Conservation (phyloP, 441 rosid genomes). For the Caryocar brasiliense region DNA sequence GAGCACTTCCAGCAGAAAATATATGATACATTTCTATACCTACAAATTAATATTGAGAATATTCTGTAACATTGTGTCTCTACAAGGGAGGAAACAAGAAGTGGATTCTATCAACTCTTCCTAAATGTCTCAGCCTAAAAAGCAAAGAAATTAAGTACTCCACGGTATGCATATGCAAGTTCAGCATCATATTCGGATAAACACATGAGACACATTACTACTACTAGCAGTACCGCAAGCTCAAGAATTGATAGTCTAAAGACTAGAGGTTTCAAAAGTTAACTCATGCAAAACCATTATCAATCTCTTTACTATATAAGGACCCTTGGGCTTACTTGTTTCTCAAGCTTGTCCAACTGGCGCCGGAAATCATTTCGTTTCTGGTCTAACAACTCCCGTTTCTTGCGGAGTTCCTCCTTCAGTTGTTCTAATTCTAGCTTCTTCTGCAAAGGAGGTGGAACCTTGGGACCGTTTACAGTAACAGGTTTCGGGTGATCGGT, state of each 20-base stretch:
- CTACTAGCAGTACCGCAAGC: no score
- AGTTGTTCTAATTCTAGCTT: conserved; percentile 73
- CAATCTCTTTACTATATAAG: neutral
- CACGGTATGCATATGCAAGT: no score
- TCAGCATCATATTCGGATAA: no score
- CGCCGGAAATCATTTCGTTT: conserved; percentile 72
- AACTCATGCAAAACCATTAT: neutral
- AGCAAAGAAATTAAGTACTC: no score
- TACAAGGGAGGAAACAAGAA: no score
- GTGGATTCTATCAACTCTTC: no score
- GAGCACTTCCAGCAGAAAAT: conserved; percentile 9
- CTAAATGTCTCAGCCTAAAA: no score
- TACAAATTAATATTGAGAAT: no score
- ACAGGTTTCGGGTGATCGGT: conserved; percentile 41
- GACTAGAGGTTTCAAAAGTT: neutral
- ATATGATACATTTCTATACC: no score
- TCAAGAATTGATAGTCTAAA: neutral
- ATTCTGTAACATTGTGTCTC: no score
- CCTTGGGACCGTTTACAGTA: conserved; percentile 41
- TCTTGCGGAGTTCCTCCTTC: conserved; percentile 84
- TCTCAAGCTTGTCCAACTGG: conserved; percentile 56
- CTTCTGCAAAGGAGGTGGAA: conserved; percentile 55
- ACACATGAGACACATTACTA: no score
- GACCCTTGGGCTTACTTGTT: conserved; percentile 44
- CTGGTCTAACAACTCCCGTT: conserved; percentile 85